Evolutionary conservation across 1,284 basidiomycete genomes (phyloP).

Genomic region (Puccinia novopanici): DNA sequence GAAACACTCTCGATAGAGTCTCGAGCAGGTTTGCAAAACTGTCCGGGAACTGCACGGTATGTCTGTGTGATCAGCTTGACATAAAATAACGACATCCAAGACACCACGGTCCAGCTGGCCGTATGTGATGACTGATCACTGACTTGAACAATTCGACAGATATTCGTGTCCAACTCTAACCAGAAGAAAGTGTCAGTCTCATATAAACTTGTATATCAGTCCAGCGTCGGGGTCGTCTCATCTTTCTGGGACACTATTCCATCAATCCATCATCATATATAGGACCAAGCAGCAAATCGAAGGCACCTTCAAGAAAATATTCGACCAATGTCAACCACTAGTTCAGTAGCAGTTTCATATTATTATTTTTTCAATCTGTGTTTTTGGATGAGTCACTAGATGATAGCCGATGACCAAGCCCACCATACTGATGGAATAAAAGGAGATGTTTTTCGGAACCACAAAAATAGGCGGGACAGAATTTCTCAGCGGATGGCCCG

Average conservation of each 20-base stretch:
- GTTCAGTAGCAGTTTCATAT: background rate
- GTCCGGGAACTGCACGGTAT: background rate
- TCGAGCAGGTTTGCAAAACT: conserved; percentile 1
- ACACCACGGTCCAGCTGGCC: too few species aligned
- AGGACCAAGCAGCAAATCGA: conserved; percentile 19
- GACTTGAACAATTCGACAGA: background rate
- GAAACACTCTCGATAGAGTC: background rate
- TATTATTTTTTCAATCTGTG: too few species aligned
- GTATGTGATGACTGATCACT: too few species aligned
- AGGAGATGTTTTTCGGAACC: background rate
- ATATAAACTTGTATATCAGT: background rate
- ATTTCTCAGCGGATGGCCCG: background rate
- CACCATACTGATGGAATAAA: too few species aligned
- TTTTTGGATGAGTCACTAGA: too few species aligned
- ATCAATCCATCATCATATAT: too few species aligned
- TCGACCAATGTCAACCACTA: background rate
- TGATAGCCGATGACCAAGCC: too few species aligned
- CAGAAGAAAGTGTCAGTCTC: background rate
- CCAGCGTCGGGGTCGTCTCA: background rate
- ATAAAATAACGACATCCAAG: too few species aligned
- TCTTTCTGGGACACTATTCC: background rate
- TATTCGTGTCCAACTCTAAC: background rate
- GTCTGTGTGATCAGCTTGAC: background rate
- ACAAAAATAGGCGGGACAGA: background rate
- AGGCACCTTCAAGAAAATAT: background rate